Conservation (phyloP, 306 rosid species). For the Pyrus pyrifolia region DNA sequence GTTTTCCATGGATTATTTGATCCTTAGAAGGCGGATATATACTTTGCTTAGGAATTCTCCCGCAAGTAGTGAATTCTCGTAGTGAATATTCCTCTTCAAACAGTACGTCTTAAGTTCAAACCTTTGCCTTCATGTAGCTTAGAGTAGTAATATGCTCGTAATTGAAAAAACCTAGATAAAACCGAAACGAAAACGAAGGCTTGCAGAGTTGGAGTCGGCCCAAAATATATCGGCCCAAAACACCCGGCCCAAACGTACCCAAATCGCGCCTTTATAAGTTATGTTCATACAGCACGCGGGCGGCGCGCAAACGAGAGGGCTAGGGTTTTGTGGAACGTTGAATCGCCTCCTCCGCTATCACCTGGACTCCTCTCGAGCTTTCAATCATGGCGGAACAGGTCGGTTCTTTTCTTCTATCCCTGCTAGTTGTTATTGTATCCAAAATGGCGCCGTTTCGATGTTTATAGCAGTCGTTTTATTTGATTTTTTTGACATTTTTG, state of each 20-base stretch:
- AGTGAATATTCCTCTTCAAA: no score
- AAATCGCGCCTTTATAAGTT: background rate
- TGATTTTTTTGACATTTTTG: background rate
- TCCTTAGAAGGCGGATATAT: background rate
- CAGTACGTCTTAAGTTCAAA: no score
- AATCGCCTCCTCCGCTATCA: slow-evolving; percentile 10
- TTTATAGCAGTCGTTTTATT: background rate
- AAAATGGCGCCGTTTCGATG: background rate
- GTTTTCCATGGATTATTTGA: background rate
- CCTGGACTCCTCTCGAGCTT: slow-evolving; percentile 5
- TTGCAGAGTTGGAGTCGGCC: background rate
- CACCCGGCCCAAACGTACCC: background rate
- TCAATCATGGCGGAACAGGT: slow-evolving; percentile 76
- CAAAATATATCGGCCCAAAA: background rate
- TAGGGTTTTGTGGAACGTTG: slow-evolving; percentile 10
- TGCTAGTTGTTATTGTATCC: background rate
- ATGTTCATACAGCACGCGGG: background rate
- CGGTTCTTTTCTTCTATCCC: background rate
- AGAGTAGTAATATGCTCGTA: no score
- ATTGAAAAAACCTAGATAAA: no score
- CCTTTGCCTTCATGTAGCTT: no score
- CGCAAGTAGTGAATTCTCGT: background rate
- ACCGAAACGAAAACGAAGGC: background rate
- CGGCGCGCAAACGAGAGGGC: background rate
- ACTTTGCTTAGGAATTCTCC: background rate